Percentiles rank a stretch among this genome's conserved stretches.
Evolutionary conservation across 192 early-diverging fungal genomes (phyloP).

Genomic region (Phlyctochytrium arcticum): DNA sequence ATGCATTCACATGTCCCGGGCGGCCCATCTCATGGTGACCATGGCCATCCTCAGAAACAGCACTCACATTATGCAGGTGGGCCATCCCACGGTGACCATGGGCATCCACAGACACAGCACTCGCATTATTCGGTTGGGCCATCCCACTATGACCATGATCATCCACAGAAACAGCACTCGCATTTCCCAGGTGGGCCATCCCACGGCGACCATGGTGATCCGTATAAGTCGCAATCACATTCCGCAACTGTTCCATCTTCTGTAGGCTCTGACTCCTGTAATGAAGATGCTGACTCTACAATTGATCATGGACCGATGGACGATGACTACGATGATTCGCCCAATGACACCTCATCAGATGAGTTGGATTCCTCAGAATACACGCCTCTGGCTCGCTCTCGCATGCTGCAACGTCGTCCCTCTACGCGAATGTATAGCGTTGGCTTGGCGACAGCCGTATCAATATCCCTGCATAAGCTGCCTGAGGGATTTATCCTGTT

Average conservation of each 20-base stretch:
- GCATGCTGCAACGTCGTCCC: background rate
- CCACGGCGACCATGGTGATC: background rate
- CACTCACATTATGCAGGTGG: too few species aligned
- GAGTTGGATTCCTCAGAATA: background rate
- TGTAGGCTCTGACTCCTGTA: background rate
- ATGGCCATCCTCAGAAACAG: too few species aligned
- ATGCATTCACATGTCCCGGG: too few species aligned
- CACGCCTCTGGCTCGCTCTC: background rate
- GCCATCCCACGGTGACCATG: too few species aligned
- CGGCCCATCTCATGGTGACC: too few species aligned
- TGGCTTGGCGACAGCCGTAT: conserved; percentile 10
- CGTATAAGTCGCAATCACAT: background rate
- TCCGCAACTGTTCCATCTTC: background rate
- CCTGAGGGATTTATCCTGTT: conserved; percentile 15
- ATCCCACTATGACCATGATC: too few species aligned
- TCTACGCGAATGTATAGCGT: conserved; percentile 11
- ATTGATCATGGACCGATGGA: background rate
- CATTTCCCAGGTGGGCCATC: too few species aligned
- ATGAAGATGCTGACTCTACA: background rate
- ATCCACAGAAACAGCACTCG: too few species aligned
- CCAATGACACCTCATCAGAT: too few species aligned
- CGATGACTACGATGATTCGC: too few species aligned
- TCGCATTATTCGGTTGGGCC: too few species aligned
- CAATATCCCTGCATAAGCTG: conserved; percentile 20
- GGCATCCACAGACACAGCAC: too few species aligned